Evolutionary conservation across 2,329 filamentous ascomycete species (phyloP).

Genomic region (Aspergillus pseudoterreus): DNA sequence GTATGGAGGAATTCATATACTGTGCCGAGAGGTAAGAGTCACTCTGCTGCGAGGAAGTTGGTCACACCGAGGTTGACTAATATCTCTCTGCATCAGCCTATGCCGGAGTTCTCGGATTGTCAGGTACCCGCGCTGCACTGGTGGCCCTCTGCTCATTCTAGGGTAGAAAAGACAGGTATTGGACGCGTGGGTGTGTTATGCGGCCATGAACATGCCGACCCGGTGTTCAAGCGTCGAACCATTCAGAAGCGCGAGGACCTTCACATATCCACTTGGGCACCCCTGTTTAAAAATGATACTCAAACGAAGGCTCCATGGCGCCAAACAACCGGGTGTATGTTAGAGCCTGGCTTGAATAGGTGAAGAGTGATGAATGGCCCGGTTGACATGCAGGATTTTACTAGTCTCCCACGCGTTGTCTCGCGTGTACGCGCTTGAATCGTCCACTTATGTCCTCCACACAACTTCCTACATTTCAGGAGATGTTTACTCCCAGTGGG

Average conservation of each 20-base stretch:
- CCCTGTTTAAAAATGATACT: constrained; percentile 14
- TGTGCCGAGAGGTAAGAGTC: constrained; percentile 51
- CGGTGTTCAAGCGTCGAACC: constrained; percentile 48
- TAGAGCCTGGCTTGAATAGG: neutral
- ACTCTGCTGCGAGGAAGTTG: constrained; percentile 46
- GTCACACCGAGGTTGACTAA: no score
- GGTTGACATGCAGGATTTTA: no score
- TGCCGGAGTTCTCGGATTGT: no score
- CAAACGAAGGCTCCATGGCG: no score
- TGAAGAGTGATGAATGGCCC: no score
- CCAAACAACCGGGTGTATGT: constrained; percentile 10
- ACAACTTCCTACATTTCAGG: constrained; percentile 47
- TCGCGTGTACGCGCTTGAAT: constrained; percentile 56
- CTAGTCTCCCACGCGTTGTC: constrained; percentile 34
- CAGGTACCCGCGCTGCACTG: no score
- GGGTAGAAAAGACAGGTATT: constrained; percentile 36
- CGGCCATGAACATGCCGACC: constrained; percentile 53
- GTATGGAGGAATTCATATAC: constrained; percentile 38
- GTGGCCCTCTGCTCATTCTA: no score
- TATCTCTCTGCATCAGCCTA: no score
- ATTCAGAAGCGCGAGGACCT: constrained; percentile 37
- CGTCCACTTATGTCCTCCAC: constrained; percentile 53
- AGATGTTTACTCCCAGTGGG: constrained; percentile 5
- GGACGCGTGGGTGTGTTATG: constrained; percentile 44
- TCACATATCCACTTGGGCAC: constrained; percentile 50